Conservation (phyloP, 768 basidiomycete genomes). For the Pholiota conissans region DNA sequence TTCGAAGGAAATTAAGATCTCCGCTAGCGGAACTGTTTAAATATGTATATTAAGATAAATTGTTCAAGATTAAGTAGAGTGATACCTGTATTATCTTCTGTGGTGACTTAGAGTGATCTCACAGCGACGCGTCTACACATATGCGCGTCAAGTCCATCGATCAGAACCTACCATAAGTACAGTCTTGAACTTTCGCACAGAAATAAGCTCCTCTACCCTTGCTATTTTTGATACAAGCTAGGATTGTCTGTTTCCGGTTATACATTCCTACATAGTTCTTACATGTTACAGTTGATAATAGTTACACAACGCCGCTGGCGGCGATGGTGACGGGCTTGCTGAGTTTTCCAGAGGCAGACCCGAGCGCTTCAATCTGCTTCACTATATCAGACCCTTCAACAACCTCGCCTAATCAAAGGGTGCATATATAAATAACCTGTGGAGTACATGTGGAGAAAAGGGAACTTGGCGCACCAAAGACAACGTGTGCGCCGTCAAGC, state of each 20-base stretch:
- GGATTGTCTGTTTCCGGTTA: no score
- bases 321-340: conserved; percentile 50
- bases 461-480: conserved; percentile 60
- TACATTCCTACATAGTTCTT: no score
- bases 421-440: neutral
- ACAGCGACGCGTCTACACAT: no score
- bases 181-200: no score
- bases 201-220: no score
- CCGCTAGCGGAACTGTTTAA: conserved; percentile 48
- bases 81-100: neutral
- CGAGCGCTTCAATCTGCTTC: conserved; percentile 40
- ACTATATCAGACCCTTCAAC: conserved; percentile 61
- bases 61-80: neutral
- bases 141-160: no score
- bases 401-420: conserved; percentile 54
- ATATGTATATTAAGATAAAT: neutral
- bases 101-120: no score
- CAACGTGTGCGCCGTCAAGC: conserved; percentile 85
- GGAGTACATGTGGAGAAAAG: neutral
- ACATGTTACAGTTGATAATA: no score
- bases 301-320: conserved; percentile 48
- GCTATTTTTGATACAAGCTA: no score
- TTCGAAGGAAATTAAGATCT: conserved; percentile 48
- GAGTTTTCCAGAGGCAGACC: conserved; percentile 40
- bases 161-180: no score